Base-by-base conservation (phyloP, 768 basidiomycete species). In the Lentinula detonsa region DNA sequence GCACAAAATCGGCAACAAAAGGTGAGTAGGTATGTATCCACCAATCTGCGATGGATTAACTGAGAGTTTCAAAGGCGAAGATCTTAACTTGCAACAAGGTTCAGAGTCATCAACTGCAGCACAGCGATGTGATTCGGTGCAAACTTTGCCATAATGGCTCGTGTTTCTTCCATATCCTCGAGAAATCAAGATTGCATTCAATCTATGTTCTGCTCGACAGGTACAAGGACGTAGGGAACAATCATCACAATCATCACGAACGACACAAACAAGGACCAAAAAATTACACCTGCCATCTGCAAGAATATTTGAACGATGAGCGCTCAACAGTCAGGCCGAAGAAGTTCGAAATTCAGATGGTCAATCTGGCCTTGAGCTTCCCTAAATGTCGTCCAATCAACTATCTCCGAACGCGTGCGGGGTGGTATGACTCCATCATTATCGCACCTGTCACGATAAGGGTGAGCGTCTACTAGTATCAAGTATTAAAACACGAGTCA, bases 401-500 rank as follows among this genome's bases (percentile, higher is more conserved):
- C 62, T 45, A 64, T 8, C 65, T 71, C 7, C 70, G 70, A 35
- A 73, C 78, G n/a, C 71, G 67, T 46, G 69, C 70, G 21, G 90
- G 89, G 3, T 90, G 84, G 82, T 91, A 91, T 65, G 89, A 91
- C 63, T 53, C 23, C n/a, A 58, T 57, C 46, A 43, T 63, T 39
- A 31, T 56, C 1, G 55, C 23, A 33, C 55, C 55, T 56, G 55
- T 43, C 40, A 4, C 28, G 15, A 31, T 54, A 3, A 15, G 15
- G 35, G 53, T 54, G 21, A n/a, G 46, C 21, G 16, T 10, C 21
- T 8, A 39, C 5, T 8, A 5, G 37, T 28, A 16, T 43, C 13
- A 23, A 9, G 18, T 43, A 15, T 15, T 16, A 43, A 43, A 43
- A 43, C 42, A 43, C 42, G 16, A n/a, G 6, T 16, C 42, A 43